Evolutionary conservation across 1,284 basidiomycete genomes (phyloP), one percentile per base, ranked within the genome.

Genomic region (Cryptococcus maquisensis): DNA sequence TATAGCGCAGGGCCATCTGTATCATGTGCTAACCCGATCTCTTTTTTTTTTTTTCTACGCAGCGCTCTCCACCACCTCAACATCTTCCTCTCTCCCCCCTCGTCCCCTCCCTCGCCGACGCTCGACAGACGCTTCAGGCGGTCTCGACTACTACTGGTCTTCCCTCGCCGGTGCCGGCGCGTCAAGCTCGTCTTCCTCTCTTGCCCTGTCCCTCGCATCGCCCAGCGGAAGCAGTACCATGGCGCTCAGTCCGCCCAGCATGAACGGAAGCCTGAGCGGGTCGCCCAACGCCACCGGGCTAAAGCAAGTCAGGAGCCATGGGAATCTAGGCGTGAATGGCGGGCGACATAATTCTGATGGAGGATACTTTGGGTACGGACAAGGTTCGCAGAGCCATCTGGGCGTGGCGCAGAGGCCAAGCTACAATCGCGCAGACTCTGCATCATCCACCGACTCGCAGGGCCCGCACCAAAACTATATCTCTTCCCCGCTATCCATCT

Each of bases 131-230:
- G 60, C 67, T 2, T 65, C 68, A 8, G 67, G 65, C 10, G 70
- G 68, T 18, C 56, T 72, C 8, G 71, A 71, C 54, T 71, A 74
- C 52, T 74, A 74, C 59, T 74, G 64, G 64, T 72, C 68, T 5
- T 59, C 59, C 7, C 55, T 62, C 15, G 71, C 72, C 9, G 72
- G 71, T n/a, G 60, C 58, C 20, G 68, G 70, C n/a, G 64, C 64
- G n/a, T 60, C 59, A 6, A 70, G 68, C 9, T 59, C 67, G 15
- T 65, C 68, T 3, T 68, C 68, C 2, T 66, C 61, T 3, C 56
- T 71, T 18, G 62, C 63, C 28, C 52, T 58, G 26, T 60, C 63
- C 2, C 39, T 21, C 10, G 41, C 58, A 26, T 60, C 62, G 16
- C 60, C 55, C 2, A 43, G 46, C 35, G 37, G 50, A 10, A 10